phyloP scores from a whole-genome alignment of 805 yeast species.

The Tetrapisispora phaffii region DNA sequence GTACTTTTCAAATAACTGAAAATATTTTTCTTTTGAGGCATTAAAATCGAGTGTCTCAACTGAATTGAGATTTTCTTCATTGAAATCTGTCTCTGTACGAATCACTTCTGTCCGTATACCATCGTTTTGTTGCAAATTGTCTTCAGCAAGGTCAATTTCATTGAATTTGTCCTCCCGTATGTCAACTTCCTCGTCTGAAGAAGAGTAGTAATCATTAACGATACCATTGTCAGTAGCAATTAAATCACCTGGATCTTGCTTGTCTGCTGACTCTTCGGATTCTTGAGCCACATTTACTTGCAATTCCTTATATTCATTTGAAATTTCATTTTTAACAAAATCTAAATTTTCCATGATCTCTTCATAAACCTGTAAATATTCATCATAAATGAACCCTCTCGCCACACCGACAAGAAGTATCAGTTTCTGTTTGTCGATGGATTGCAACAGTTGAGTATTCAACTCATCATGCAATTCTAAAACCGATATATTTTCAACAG shows the following conservation, averaged over 20 bases:
- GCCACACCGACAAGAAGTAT: conserved; percentile 18
- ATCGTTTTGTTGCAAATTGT: background rate
- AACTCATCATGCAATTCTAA: conserved; percentile 28
- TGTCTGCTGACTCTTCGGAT: background rate
- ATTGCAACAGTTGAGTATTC: conserved; percentile 19
- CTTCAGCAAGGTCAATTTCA: background rate
- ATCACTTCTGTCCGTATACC: conserved; percentile 8
- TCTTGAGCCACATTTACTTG: background rate
- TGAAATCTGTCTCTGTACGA: conserved; percentile 1
- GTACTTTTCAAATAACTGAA: conserved; percentile 30
- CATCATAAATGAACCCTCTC: conserved; percentile 13
- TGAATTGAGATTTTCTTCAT: conserved; percentile 11
- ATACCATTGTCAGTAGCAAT: conserved; percentile 1
- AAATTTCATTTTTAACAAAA: conserved; percentile 8
- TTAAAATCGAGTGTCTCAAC: conserved; percentile 8
- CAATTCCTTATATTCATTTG: conserved; percentile 4
- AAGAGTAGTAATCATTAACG: conserved; percentile 16
- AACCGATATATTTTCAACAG: conserved; percentile 17
- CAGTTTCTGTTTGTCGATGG: conserved; percentile 23
- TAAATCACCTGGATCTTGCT: background rate
- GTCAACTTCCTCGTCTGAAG: conserved; percentile 11
- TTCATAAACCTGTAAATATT: conserved; percentile 11
- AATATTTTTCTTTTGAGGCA: conserved; percentile 12
- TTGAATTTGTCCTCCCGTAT: background rate
- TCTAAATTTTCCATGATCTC: conserved; percentile 11